phyloP scores from a whole-genome alignment of 2,329 filamentous ascomycete species.

The Epichloe scottii region DNA sequence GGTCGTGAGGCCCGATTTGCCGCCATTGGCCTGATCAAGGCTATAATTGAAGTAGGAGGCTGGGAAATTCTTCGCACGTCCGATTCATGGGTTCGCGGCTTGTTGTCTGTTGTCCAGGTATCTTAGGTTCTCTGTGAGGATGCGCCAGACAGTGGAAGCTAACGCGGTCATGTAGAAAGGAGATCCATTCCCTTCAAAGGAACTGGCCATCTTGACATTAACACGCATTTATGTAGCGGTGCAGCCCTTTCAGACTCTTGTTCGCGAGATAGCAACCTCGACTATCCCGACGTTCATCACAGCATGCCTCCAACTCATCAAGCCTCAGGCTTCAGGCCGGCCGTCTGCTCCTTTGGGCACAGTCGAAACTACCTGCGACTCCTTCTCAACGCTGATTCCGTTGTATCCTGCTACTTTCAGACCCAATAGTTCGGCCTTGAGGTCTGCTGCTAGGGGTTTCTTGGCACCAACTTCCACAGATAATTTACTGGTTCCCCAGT shows the following conservation, averaged over 20 bases:
- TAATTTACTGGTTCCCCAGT: constrained; percentile 32
- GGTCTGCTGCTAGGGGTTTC: constrained; percentile 43
- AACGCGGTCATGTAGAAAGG: constrained; percentile 46
- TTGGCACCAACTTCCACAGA: constrained; percentile 52
- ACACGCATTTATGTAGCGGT: constrained; percentile 76
- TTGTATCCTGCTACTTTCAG: constrained; percentile 75
- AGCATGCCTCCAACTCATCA: constrained; percentile 55
- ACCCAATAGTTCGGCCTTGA: constrained; percentile 58
- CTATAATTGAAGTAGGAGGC: constrained; percentile 68
- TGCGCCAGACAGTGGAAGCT: background rate
- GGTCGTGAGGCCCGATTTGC: constrained; percentile 63
- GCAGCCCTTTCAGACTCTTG: constrained; percentile 68
- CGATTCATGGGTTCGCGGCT: constrained; percentile 63
- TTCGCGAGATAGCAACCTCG: constrained; percentile 80
- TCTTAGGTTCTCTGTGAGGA: background rate
- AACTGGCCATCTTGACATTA: constrained; percentile 62
- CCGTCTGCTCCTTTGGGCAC: constrained; percentile 30
- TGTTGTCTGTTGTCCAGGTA: constrained; percentile 64
- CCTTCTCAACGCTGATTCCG: constrained; percentile 61
- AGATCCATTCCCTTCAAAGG: constrained; percentile 63
- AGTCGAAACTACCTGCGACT: constrained; percentile 56
- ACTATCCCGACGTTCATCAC: constrained; percentile 63
- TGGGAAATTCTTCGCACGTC: constrained; percentile 67
- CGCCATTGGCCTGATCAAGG: constrained; percentile 68
- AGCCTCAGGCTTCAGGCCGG: constrained; percentile 25